Evolutionary conservation across 306 rosid genomes (phyloP).

Genomic region (Pterocarpus macrocarpus): DNA sequence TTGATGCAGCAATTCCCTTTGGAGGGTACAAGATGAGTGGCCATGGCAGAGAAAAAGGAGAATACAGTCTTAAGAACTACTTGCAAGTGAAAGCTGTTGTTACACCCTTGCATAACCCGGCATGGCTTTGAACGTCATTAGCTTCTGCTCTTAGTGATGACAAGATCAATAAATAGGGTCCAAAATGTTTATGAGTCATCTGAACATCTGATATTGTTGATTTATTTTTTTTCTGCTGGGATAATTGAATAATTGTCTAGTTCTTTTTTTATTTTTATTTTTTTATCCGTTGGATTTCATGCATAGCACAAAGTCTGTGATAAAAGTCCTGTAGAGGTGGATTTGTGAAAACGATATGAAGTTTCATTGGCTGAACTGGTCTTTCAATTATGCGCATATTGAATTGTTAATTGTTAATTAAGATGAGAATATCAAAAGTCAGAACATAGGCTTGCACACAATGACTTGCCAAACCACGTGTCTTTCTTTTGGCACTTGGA

Average conservation of each 20-base stretch:
- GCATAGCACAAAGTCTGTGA: not conserved
- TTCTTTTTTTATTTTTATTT: not conserved
- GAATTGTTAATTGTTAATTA: not conserved
- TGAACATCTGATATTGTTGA: not conserved
- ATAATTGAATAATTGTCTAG: slow-evolving; percentile 8
- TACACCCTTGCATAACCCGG: slow-evolving; percentile 68
- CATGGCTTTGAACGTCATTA: slow-evolving; percentile 67
- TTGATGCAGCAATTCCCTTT: slow-evolving; percentile 87
- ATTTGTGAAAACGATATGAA: not conserved
- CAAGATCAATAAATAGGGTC: slow-evolving; percentile 42
- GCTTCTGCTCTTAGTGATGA: not conserved
- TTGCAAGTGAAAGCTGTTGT: slow-evolving; percentile 92
- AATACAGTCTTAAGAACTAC: slow-evolving; percentile 71
- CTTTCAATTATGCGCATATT: not conserved
- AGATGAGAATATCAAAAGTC: too few relatives aligned
- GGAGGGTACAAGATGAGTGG: slow-evolving; percentile 93
- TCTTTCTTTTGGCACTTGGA: too few relatives aligned
- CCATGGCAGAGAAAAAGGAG: slow-evolving; percentile 80
- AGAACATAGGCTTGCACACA: too few relatives aligned
- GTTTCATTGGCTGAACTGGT: not conserved
- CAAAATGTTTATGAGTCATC: not conserved
- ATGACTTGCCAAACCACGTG: too few relatives aligned
- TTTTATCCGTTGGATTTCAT: too few relatives aligned
- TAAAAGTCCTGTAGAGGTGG: not conserved
- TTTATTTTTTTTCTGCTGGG: not conserved